Evolutionary conservation across 352 stramenopile genomes (phyloP), one percentile per base, ranked within the genome.

Genomic region (Globisporangium solare): DNA sequence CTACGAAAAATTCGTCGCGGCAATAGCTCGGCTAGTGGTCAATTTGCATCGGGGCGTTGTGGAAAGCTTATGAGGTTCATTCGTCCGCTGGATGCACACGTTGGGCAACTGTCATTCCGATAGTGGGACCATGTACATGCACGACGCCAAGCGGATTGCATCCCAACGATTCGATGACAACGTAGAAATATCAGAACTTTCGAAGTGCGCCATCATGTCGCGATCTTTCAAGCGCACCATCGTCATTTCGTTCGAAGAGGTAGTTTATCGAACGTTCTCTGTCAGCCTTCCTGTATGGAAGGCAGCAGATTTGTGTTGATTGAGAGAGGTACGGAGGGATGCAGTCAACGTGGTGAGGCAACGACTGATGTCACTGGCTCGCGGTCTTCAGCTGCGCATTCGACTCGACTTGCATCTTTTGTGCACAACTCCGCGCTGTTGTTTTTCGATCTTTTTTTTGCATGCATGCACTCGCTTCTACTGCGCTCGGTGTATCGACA

Each of bases 171-270:
- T 10, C 14, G 20, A 60, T 54, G 54, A 49, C 18, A 47, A 35
- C 45, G 54, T 39, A 43, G 37, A 60, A 49, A 54, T 53, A 54
- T 63, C 56, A 63, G 49, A 56, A 63, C 51, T 32, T 54, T 56
- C 14, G 17, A n/a, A 15, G 17, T 15, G 39, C 13, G 39, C 20
- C 35, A 41, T 37, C 24, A n/a, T 27, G 54, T 60, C 54, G 46
- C 32, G 54, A 60, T 53, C 54, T 54, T 60, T 60, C 54, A 60
- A n/a, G 14, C 12, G 45, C 32, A n/a, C 39, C 39, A 43, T 43
- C 39, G 39, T n/a, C 39, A 43, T 35, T n/a, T 15, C 39, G 18
- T 53, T 60, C 31, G n/a, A 47, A 52, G 54, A 54, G 31, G 47
- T 53, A 40, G 47, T 53, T 53, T 37, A 31, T 18, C 27, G 2